Evolutionary conservation across 345 rosid species (phyloP).

Genomic region (Camelina laxa): DNA sequence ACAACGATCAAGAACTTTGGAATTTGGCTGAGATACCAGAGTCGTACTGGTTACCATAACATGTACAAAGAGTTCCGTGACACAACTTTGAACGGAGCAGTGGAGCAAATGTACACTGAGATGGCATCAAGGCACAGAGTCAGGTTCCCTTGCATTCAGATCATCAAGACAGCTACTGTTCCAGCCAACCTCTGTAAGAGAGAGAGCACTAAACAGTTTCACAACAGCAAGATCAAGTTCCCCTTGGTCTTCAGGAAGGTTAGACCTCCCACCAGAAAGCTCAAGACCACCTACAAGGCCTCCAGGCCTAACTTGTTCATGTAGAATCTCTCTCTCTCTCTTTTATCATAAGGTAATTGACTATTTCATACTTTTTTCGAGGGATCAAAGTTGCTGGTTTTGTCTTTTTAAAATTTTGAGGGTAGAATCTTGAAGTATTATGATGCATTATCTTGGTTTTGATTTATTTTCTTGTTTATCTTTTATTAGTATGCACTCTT

Average conservation of each 20-base stretch:
- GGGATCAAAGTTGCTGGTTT: not conserved
- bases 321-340: slow-evolving; percentile 31
- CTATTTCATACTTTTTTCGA: not conserved
- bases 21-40: slow-evolving; percentile 64
- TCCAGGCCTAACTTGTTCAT: slow-evolving; percentile 57
- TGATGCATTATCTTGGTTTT: slow-evolving; percentile 8
- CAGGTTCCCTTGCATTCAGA: slow-evolving; percentile 68
- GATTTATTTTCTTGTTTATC: slow-evolving; percentile 7
- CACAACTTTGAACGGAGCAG: slow-evolving; percentile 61
- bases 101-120: slow-evolving; percentile 68
- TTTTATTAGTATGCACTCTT: not conserved
- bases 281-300: slow-evolving; percentile 66
- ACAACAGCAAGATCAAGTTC: slow-evolving; percentile 58
- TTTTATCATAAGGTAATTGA: slow-evolving; percentile 17
- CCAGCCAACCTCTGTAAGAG: slow-evolving; percentile 57
- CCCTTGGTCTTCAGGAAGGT: slow-evolving; percentile 53
- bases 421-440: slow-evolving; percentile 23
- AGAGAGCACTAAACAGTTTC: slow-evolving; percentile 67
- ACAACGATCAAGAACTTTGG: slow-evolving; percentile 65
- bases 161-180: slow-evolving; percentile 63
- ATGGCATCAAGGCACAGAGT: slow-evolving; percentile 73
- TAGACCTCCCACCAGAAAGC: slow-evolving; percentile 61
- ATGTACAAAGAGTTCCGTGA: slow-evolving; percentile 63
- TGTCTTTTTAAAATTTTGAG: not conserved
- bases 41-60: slow-evolving; percentile 61